Percentiles rank a stretch among this genome's conserved stretches.
Evolutionary conservation across 2,329 filamentous ascomycete genomes (phyloP).

Genomic region (Dissoconium aciculare): DNA sequence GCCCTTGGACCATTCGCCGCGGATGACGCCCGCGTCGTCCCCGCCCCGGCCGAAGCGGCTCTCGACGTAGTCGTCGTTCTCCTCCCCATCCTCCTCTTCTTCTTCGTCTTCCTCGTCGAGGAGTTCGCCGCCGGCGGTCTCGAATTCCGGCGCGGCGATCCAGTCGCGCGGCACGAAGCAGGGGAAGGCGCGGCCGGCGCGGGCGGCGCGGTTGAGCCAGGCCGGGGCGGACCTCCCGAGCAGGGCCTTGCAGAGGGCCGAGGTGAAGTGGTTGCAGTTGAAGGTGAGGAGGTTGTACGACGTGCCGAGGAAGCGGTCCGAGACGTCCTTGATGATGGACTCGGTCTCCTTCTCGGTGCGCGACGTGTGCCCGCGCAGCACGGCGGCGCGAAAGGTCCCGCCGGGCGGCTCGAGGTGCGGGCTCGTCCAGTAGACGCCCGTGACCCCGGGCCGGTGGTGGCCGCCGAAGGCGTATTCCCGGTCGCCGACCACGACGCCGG

Average conservation of each 20-base stretch:
- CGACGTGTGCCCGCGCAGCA: conserved; percentile 67
- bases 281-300: conserved; percentile 67
- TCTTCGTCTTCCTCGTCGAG: conserved; percentile 39
- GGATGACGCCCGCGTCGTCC: background rate
- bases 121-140: conserved; percentile 55
- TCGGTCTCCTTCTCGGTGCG: conserved; percentile 55
- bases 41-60: conserved; percentile 11
- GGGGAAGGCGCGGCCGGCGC: conserved; percentile 63
- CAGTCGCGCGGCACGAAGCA: conserved; percentile 72
- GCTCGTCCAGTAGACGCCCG: conserved; percentile 67
- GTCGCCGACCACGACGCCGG: conserved; percentile 66
- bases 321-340: conserved; percentile 50
- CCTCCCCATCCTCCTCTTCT: conserved; percentile 40
- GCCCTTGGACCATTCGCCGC: conserved; percentile 17
- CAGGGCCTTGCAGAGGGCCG: conserved; percentile 56
- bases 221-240: conserved; percentile 54
- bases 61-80: too few relatives aligned
- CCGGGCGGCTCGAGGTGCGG: conserved; percentile 60
- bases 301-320: conserved; percentile 57
- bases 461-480: conserved; percentile 77
- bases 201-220: conserved; percentile 76
- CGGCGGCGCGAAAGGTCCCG: conserved; percentile 58
- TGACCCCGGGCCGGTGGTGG: conserved; percentile 54
- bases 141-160: conserved; percentile 61
- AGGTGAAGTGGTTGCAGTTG: conserved; percentile 84